Evolutionary conservation across 75 land plant genomes (phyloP), one percentile per base, ranked within the genome.

Genomic region (Cupressus sempervirens): DNA sequence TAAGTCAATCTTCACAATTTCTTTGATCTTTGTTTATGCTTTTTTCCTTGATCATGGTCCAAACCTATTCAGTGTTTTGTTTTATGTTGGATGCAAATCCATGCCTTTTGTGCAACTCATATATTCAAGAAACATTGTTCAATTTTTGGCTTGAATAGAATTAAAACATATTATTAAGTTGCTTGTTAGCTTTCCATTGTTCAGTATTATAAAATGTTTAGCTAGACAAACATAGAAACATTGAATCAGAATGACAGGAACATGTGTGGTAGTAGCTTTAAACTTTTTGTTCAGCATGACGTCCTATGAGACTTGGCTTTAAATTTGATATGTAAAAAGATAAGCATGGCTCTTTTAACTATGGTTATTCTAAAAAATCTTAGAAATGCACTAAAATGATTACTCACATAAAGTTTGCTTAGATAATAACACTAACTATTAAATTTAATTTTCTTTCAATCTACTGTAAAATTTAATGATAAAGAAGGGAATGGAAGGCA

Each of bases 251-350:
- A 45, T 79, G 12, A 12, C 81, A 32, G n/a, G 30, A 79, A 79
- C 48, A 7, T 40, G 4, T 79, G 45, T 79, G 48, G 40, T 20
- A 82, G 83, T 13, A 53, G 83, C 82, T 85, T 50, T 85, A 93
- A 89, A 38, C 82, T 92, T 43, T 90, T 90, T 34, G 85, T 83
- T 75, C 94, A 93, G 68, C 94, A 92, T 85, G 93, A 93, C 87
- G 86, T 92, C 1, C 76, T 93, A 77, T 85, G 93, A 82, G 94
- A 93, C 84, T 87, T 92, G 76, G 93, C 92, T 80, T 83, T 93
- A 73, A 72, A 90, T 48, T 1, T 86, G 58, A 86, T n/a, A n/a
- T n/a, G n/a, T n/a, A n/a, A n/a, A n/a, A n/a, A n/a, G n/a, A n/a
- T n/a, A n/a, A n/a, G n/a, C n/a, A n/a, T n/a, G n/a, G n/a, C n/a